phyloP scores from a whole-genome alignment of 1,139 yeast species.

The Sugiyamaella pinicola region DNA sequence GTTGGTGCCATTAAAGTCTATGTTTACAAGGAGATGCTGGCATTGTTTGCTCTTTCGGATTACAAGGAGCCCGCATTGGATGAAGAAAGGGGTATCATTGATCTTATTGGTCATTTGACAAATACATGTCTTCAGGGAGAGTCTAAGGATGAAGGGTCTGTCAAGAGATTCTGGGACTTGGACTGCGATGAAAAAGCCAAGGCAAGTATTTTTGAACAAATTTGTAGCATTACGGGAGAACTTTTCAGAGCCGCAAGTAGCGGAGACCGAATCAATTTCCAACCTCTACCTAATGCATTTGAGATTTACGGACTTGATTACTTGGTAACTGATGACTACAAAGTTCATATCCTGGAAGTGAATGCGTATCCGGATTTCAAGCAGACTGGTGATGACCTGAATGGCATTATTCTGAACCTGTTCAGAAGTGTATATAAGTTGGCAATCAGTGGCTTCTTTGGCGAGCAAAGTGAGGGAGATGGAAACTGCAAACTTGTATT shows the following conservation, averaged over 20 bases:
- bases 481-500: constrained; percentile 6
- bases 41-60: constrained; percentile 68
- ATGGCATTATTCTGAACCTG: constrained; percentile 53
- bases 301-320: constrained; percentile 91
- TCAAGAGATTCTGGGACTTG: constrained; percentile 68
- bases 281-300: constrained; percentile 77
- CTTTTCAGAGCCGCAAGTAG: constrained; percentile 80
- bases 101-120: constrained; percentile 76
- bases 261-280: constrained; percentile 84
- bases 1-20: constrained; percentile 72
- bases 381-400: constrained; percentile 83
- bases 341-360: constrained; percentile 73
- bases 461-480: constrained; percentile 10
- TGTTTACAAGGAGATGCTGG: constrained; percentile 76
- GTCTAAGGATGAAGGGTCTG: constrained; percentile 51
- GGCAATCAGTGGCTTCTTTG: constrained; percentile 36
- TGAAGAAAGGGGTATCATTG: constrained; percentile 36
- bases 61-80: constrained; percentile 49
- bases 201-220: constrained; percentile 52
- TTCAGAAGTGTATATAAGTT: constrained; percentile 36
- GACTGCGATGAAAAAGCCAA: constrained; percentile 42
- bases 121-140: constrained; percentile 85
- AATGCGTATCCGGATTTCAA: constrained; percentile 96
- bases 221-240: constrained; percentile 65
- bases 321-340: constrained; percentile 56